Percentiles rank a stretch among this genome's conserved stretches.
Evolutionary conservation across 257 asterid genomes (phyloP).

Genomic region (Solanum chmielewskii): DNA sequence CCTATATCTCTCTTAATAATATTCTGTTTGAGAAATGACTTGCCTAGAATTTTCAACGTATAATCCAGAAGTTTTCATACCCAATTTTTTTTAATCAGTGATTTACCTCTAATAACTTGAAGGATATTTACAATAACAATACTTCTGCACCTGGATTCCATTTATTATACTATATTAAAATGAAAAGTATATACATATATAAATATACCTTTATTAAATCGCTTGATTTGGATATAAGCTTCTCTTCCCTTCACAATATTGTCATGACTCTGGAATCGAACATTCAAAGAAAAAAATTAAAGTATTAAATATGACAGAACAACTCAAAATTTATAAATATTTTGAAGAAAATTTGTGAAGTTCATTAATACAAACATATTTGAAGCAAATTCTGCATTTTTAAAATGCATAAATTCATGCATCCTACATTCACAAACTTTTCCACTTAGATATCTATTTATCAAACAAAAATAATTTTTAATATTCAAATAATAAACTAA

Average conservation of each 20-base stretch:
- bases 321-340: background rate
- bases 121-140: no score
- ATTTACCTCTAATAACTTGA: no score
- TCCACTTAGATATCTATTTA: no score
- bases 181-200: background rate
- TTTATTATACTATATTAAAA: background rate
- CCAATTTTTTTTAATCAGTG: no score
- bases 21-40: no score
- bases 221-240: constrained; percentile 33
- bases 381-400: constrained; percentile 33
- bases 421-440: constrained; percentile 23
- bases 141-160: background rate
- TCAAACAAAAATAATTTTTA: background rate
- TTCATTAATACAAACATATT: constrained; percentile 42
- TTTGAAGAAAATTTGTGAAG: background rate
- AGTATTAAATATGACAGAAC: background rate
- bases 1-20: no score
- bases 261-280: constrained; percentile 29
- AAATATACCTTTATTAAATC: background rate
- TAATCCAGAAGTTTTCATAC: no score
- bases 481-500: background rate
- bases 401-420: constrained; percentile 64
- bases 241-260: constrained; percentile 26
- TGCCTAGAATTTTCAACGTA: no score
- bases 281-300: background rate